These are phyloP conservation scores for Sphagnum tenellum DNA, from an alignment of 225 moss, liverwort and hornwort genomes.

Conservation along the genomic window DNA sequence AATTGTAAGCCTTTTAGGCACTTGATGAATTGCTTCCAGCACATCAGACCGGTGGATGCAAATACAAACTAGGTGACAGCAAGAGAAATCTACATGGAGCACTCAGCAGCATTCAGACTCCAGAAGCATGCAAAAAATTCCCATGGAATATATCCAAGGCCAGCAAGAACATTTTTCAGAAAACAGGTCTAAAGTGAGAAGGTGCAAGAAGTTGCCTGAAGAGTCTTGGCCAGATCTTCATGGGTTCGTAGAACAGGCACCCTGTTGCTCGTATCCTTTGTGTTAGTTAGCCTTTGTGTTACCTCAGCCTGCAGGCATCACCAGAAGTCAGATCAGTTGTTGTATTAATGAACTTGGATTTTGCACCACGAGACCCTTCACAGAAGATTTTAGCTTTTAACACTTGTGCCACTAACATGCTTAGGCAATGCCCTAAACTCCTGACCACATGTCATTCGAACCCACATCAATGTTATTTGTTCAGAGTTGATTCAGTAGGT, in stretches of 20 bases:
- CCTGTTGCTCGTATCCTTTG: conserved; percentile 48
- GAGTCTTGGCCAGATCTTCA: conserved; percentile 83
- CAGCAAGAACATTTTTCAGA: not conserved
- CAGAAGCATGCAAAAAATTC: not conserved
- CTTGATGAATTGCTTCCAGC: no score
- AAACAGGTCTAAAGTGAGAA: not conserved
- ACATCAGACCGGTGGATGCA: not conserved
- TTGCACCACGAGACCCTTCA: no score
- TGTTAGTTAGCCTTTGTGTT: conserved; percentile 86
- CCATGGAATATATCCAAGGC: not conserved
- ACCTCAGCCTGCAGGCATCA: conserved; percentile 64
- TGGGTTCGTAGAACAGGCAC: conserved; percentile 65
- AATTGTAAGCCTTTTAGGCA: no score
- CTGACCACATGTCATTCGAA: no score
- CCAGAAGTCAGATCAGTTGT: not conserved
- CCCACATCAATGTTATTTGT: no score
- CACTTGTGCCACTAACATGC: no score
- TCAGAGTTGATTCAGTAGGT: no score
- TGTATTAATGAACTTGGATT: no score
- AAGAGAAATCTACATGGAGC: not conserved
- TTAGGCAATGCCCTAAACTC: no score
- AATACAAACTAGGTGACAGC: not conserved
- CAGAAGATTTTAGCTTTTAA: no score
- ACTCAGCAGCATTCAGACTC: not conserved
- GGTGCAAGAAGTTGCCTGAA: conserved; percentile 43